Conservation (phyloP, 345 rosid genomes). For the Erodium maritimum region DNA sequence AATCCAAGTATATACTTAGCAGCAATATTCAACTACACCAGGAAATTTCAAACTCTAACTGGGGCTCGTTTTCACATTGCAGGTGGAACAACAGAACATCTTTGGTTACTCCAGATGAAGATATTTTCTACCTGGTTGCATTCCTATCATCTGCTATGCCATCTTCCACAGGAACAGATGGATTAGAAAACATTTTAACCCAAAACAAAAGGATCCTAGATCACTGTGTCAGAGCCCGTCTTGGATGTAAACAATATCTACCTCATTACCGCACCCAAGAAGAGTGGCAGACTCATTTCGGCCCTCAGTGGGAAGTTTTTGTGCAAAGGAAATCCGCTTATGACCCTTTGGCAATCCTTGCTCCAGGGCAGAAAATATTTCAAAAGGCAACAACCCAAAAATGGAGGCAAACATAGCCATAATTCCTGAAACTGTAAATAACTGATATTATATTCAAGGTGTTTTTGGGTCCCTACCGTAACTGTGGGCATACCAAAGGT, state of each 20-base stretch:
- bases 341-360: conserved; percentile 76
- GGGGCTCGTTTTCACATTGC: conserved; percentile 17
- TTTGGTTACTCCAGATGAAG: conserved; percentile 64
- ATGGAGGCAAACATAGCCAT: conserved; percentile 11
- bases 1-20: conserved; percentile 48
- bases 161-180: conserved; percentile 40
- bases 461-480: conserved; percentile 6
- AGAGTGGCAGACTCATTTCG: conserved; percentile 79
- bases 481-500: conserved; percentile 2
- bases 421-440: conserved; percentile 28
- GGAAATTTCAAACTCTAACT: background rate
- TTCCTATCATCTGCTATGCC: conserved; percentile 71
- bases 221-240: conserved; percentile 28
- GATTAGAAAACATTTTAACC: conserved; percentile 41
- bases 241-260: conserved; percentile 63
- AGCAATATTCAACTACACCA: background rate
- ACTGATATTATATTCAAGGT: conserved; percentile 6
- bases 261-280: conserved; percentile 49
- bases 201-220: conserved; percentile 48
- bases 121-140: conserved; percentile 61
- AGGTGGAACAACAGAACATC: conserved; percentile 85
- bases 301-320: conserved; percentile 59
- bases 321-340: conserved; percentile 46
- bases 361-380: conserved; percentile 83
- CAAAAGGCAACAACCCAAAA: conserved; percentile 28